A percentile compares a stretch with the other conserved stretches of the same genome.
Conservation (phyloP, 345 rosid genomes). For the Clausena lansium region DNA sequence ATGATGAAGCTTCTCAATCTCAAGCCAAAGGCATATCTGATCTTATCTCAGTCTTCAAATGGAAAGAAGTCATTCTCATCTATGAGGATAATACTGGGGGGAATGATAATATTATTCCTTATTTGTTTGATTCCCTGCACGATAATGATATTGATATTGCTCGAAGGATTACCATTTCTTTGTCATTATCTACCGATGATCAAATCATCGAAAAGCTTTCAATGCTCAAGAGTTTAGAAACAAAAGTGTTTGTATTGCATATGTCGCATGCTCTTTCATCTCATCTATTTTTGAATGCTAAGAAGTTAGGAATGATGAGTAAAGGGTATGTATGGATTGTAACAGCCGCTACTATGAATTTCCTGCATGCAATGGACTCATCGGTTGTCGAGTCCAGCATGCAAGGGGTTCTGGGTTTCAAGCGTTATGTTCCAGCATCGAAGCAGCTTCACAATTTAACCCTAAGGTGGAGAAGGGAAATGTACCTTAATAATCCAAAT, state of each 20-base stretch:
- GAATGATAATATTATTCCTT: not conserved
- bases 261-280: constrained; percentile 21
- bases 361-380: not conserved
- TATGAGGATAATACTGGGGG: constrained; percentile 26
- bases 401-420: constrained; percentile 47
- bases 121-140: constrained; percentile 10
- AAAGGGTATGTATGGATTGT: constrained; percentile 44
- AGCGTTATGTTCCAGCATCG: constrained; percentile 28
- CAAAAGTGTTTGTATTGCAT: constrained; percentile 25
- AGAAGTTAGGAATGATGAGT: constrained; percentile 26
- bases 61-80: constrained; percentile 32
- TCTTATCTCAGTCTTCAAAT: constrained; percentile 18
- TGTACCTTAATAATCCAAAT: not conserved
- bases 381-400: constrained; percentile 16
- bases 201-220: constrained; percentile 10
- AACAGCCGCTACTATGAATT: constrained; percentile 20
- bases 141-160: constrained; percentile 8
- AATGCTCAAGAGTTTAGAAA: constrained; percentile 14
- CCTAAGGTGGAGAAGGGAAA: constrained; percentile 24
- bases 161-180: constrained; percentile 7
- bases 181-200: constrained; percentile 6
- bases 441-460: constrained; percentile 33
- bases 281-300: constrained; percentile 24
- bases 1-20: constrained; percentile 15
- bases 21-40: constrained; percentile 28